Base-by-base conservation (phyloP, 2,329 filamentous ascomycete genomes). In the Verticillium albo-atrum region DNA sequence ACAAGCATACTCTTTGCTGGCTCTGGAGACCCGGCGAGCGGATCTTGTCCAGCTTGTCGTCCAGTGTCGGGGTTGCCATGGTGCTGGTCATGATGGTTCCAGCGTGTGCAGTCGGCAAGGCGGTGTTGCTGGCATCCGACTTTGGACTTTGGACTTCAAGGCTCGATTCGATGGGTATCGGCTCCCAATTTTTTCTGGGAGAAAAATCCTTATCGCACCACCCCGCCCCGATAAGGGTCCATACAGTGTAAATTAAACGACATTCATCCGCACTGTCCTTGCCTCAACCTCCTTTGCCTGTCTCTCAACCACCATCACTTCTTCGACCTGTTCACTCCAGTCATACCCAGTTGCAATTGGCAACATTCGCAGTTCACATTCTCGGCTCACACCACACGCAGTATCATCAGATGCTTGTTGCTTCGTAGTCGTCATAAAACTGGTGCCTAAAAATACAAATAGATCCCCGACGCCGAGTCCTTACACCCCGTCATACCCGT, bases 1-100 rank as follows among this genome's bases (percentile, higher is more conserved):
- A 34, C 35, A 37, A 73, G n/a, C 80, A 67, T 79, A 95, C 92
- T 84, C 93, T 92, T 75, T 96, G 88, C 78, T 97, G 93, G 74
- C 91, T 97, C 76, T 98, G 91, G 70, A 97, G 86, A 77, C 96
- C 97, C 59, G 95, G 95, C 72, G 91, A 95, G 77, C 95, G 91
- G 75, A 98, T 97, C 85, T 96, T 97, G 79, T 94, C 91, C 74
- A 99, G 86, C 82, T 92, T 96, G 81, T 97, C 94, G 74, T 90
- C 87, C 70, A 98, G 71, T 65, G 81, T 78, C 68, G 77, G 71
- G 65, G 77, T 77, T 68, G 77, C 75, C 82, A 84, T 84, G 61
- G 70, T 74, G 61, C 62, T 61, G 58, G 69, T 67, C 58, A 57
- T 62, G 60, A 23, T 47, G 61, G 54, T 34, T 42, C 54, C 51